Conservation (phyloP, 345 rosid species). For the Eucalyptus tenuipes region DNA sequence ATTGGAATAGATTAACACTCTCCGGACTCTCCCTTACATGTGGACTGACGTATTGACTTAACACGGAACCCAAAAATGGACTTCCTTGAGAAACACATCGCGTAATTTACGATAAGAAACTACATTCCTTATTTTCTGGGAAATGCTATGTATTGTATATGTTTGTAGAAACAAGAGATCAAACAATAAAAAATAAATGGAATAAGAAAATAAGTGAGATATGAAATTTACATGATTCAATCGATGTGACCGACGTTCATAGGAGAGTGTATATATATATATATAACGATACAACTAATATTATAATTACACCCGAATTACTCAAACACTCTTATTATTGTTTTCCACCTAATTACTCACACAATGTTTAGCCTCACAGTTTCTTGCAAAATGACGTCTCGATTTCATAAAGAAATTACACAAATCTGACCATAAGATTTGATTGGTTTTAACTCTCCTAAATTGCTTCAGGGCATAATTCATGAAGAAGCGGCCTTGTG, state of each 20-base stretch:
- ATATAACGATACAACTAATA: too few relatives aligned
- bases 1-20: too few relatives aligned
- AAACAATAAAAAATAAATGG: too few relatives aligned
- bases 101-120: background rate
- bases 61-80: too few relatives aligned
- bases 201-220: background rate
- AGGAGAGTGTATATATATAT: too few relatives aligned
- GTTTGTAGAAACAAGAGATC: background rate
- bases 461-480: background rate
- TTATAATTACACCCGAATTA: fast-evolving
- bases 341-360: background rate
- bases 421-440: background rate
- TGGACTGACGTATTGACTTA: too few relatives aligned
- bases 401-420: background rate
- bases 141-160: background rate
- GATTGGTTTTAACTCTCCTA: background rate
- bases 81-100: too few relatives aligned
- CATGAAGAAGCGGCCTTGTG: background rate
- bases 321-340: too few relatives aligned
- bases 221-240: too few relatives aligned
- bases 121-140: background rate
- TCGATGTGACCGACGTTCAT: fast-evolving
- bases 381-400: background rate
- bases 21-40: too few relatives aligned
- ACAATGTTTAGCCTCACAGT: too few relatives aligned